Evolutionary conservation across 2,329 filamentous ascomycete species (phyloP).

Genomic region (Ophiocordyceps robertsii): DNA sequence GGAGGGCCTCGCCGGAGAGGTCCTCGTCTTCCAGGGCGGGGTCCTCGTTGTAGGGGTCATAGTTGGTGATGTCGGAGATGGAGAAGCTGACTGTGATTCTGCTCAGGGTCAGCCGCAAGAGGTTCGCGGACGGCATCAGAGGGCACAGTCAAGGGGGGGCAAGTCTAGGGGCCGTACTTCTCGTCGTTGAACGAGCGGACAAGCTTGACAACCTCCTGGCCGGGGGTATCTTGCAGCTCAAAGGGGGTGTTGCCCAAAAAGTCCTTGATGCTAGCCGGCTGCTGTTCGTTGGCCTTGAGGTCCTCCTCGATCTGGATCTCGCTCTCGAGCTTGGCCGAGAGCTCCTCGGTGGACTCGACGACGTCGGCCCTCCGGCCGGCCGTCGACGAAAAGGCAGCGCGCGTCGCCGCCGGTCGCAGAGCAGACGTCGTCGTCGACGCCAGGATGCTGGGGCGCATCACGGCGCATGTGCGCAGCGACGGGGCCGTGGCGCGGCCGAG

Average conservation of each 20-base stretch:
- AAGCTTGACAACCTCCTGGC: constrained; percentile 78
- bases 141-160: constrained; percentile 1
- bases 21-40: constrained; percentile 25
- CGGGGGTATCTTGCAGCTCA: constrained; percentile 67
- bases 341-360: constrained; percentile 57
- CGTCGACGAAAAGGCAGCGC: constrained; percentile 35
- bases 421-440: constrained; percentile 23
- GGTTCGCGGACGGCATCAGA: no score
- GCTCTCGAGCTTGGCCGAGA: constrained; percentile 72
- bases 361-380: constrained; percentile 24
- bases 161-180: constrained; percentile 43
- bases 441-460: constrained; percentile 33
- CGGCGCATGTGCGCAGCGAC: constrained; percentile 33
- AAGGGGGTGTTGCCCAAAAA: constrained; percentile 80
- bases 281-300: constrained; percentile 57
- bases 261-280: constrained; percentile 69
- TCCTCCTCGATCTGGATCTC: constrained; percentile 78
- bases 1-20: constrained; percentile 24
- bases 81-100: constrained; percentile 32
- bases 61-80: constrained; percentile 26
- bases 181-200: constrained; percentile 76
- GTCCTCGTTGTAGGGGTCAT: constrained; percentile 24
- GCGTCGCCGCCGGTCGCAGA: constrained; percentile 16
- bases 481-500: constrained; percentile 42
- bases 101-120: constrained; percentile 3